Evolutionary conservation across 495 filamentous ascomycete genomes (phyloP).

Genomic region (Trichoderma reesei): DNA sequence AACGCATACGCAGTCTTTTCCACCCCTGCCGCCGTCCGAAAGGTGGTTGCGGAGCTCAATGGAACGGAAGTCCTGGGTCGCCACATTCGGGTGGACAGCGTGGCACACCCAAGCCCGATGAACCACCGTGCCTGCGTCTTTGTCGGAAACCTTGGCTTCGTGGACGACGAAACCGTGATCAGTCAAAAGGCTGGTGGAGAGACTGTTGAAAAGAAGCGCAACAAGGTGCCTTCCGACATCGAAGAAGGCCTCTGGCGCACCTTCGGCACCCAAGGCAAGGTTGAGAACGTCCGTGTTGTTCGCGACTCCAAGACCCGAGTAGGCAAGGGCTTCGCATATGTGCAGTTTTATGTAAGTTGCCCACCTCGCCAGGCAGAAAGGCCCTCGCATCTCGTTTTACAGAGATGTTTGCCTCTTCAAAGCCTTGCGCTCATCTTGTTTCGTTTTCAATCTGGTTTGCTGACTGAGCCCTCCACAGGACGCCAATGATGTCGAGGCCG

Average conservation of each 20-base stretch:
- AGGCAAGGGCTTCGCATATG: conserved; percentile 95
- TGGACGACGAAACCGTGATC: conserved; percentile 67
- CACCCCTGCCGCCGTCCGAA: conserved; percentile 58
- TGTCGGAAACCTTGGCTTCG: conserved; percentile 91
- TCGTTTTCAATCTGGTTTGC: neutral
- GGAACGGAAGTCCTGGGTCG: conserved; percentile 75
- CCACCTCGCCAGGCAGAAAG: conserved; percentile 6
- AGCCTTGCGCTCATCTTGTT: neutral
- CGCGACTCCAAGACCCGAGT: conserved; percentile 83
- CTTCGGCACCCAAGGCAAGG: conserved; percentile 63
- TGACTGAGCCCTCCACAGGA: conserved; percentile 42
- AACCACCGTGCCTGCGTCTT: conserved; percentile 90
- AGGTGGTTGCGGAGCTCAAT: conserved; percentile 69
- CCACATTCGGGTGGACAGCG: conserved; percentile 80
- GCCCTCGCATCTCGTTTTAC: neutral
- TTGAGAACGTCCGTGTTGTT: conserved; percentile 91
- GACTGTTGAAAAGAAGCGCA: conserved; percentile 52
- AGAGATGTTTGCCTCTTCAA: neutral
- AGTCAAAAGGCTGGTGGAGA: conserved; percentile 49
- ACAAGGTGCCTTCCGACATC: conserved; percentile 66
- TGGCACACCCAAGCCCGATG: conserved; percentile 74
- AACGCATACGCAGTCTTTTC: conserved; percentile 91
- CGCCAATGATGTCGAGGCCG: conserved; percentile 75
- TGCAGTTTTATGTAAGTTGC: conserved; percentile 66
- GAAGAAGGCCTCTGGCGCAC: conserved; percentile 94